Base-by-base conservation (phyloP, 2,329 filamentous ascomycete genomes). In the Cryphonectria parasitica region DNA sequence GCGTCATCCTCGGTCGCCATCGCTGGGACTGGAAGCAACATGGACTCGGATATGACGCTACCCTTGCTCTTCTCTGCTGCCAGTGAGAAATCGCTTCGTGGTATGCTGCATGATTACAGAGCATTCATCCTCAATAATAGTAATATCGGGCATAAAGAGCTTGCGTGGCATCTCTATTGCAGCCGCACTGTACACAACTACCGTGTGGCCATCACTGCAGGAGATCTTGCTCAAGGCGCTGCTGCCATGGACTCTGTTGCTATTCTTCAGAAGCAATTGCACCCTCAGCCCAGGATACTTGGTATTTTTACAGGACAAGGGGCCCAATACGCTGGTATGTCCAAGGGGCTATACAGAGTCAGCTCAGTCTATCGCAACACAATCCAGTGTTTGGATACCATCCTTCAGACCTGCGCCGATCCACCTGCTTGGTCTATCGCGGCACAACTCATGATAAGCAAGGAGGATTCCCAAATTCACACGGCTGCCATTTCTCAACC, bases 401-500 rank as follows among this genome's bases (percentile, higher is more conserved):
- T 79, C 36, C 76, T 80, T 25, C 69, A 73, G 43, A 43, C 71
- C 28, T 71, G 70, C 41, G 68, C 73, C 8, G 70, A 80, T 52
- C 71, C 73, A 28, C 73, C 77, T 2, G 68, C 73, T n/a, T 80
- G 78, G 78, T 77, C 76, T 0, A 71, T 84, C 39, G 77, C 78
- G 73, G 71, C 77, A 3, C 77, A 82, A 68, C 79, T 84, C 28
- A 60, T 77, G 69, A 79, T 77, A 1, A 75, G 76, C 0, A 52
- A 69, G 1, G 67, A 70, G 0, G 43, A 63, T 0, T 82, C 80
- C 7, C 72, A 75, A 3, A 74, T 85, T 0, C 56, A 80, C 11
- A 74, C 79, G 25, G 80, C 84, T 0, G 78, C 80, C 3, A 73
- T 87, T 31, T 81, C 83, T 0, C 87, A 89, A 72, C 84, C 87